Evolutionary conservation across 2,329 filamentous ascomycete species (phyloP), one percentile per base, ranked within the genome.

Genomic region (Fusarium duplospermum): DNA sequence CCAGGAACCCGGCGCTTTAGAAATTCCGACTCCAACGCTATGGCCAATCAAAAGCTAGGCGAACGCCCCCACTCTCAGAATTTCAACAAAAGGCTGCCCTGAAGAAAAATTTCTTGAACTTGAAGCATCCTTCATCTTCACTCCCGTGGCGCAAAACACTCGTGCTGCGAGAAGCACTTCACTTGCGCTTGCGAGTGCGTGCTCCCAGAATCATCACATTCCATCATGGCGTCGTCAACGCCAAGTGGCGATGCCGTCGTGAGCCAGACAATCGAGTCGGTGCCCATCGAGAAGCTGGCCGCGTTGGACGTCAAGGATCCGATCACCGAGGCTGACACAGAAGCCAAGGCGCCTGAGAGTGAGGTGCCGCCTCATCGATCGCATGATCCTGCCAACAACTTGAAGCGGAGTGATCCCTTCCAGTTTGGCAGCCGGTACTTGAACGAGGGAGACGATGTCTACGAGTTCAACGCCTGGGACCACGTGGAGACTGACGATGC

Each of bases 401-500:
- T 93, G 84, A 98, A 98, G 86, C 90, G 94, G 78, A 93, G 86
- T 80, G 95, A 98, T 80, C 96, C 96, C 20, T 99, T 98, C 83
- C 93, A 97, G 83, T 99, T 99, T 83, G 96, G 96, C 70, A 96
- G 94, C 57, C 94, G 96, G 69, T 93, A 90, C 79, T 90, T 99
- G 61, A 91, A 93, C 78, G 89, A 96, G 82, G 90, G 91, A 80
- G 95, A 98, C 85, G 89, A 98, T 81, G 94, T 97, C 79, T 99
- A 96, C 85, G 93, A 97, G 82, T 98, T 96, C 90, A 99, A 99
- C 83, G 96, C 96, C 40, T 99, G 96, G 96, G 96, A 99, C 82
- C 96, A 99, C 82, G 96, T 98, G 81, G 93, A 96, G 84, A 95
- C 95, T 81, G 96, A 98, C 85, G 91, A 94, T 77, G 89, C 92